Evolutionary conservation across 75 land plant species (phyloP).

Genomic region (Picea sitchensis): DNA sequence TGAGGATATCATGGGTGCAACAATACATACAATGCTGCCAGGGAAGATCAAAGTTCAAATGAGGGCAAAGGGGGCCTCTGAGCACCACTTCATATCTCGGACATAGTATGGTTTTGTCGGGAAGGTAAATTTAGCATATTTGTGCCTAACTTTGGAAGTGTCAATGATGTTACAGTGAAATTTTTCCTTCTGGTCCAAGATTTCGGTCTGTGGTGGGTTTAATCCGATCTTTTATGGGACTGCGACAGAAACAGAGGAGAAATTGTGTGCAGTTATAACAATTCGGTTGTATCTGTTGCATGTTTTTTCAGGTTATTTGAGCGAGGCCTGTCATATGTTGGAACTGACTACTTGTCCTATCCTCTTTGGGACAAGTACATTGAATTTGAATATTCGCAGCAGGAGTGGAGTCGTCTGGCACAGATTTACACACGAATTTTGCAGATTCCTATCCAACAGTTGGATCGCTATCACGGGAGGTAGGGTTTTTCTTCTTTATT

Average conservation of each 20-base stretch:
- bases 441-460: slow-evolving; percentile 79
- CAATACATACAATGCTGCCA: slow-evolving; percentile 66
- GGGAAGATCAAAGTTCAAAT: slow-evolving; percentile 74
- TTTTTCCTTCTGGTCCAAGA: slow-evolving; percentile 38
- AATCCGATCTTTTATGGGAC: slow-evolving; percentile 26
- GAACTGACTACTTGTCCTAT: slow-evolving; percentile 85
- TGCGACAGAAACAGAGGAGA: slow-evolving; percentile 7
- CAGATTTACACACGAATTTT: slow-evolving; percentile 83
- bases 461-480: slow-evolving; percentile 84
- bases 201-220: slow-evolving; percentile 20
- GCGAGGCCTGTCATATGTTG: slow-evolving; percentile 90
- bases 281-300: background rate
- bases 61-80: slow-evolving; percentile 73
- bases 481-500: slow-evolving; percentile 2
- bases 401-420: slow-evolving; percentile 73
- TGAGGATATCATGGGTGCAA: slow-evolving; percentile 43
- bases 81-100: slow-evolving; percentile 70
- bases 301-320: slow-evolving; percentile 87
- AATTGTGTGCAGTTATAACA: slow-evolving; percentile 13
- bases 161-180: slow-evolving; percentile 54
- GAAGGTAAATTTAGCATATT: slow-evolving; percentile 91
- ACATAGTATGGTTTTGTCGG: slow-evolving; percentile 64
- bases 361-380: slow-evolving; percentile 96
- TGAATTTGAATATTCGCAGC: slow-evolving; percentile 86
- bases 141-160: slow-evolving; percentile 58